These are phyloP conservation scores for Trichoderma simmonsii DNA, from an alignment of 2,329 filamentous ascomycete species.

Conservation along the genomic window DNA sequence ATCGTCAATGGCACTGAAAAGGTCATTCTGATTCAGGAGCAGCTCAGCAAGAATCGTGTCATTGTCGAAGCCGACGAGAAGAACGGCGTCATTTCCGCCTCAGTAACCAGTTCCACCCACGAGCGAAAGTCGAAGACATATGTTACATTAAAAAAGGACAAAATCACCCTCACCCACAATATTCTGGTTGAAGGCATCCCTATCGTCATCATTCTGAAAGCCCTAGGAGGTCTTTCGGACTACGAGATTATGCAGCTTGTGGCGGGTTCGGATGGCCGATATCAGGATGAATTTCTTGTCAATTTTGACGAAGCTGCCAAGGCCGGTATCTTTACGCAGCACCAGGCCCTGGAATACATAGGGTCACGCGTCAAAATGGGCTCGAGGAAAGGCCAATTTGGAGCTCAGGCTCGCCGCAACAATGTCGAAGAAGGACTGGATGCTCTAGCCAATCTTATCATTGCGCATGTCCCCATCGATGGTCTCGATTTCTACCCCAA, in stretches of 20 bases:
- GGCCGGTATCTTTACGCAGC: constrained; percentile 83
- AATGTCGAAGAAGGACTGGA: constrained; percentile 90
- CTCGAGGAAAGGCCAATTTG: constrained; percentile 57
- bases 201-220: constrained; percentile 88
- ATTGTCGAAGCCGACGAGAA: constrained; percentile 92
- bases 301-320: constrained; percentile 93
- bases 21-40: constrained; percentile 96
- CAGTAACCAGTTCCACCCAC: constrained; percentile 95
- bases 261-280: constrained; percentile 78
- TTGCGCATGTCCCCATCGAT: constrained; percentile 89
- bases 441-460: constrained; percentile 85
- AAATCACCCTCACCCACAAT: constrained; percentile 87
- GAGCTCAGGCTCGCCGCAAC: constrained; percentile 63
- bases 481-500: constrained; percentile 96
- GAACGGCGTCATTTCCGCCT: constrained; percentile 91
- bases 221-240: constrained; percentile 89
- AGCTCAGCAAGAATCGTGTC: constrained; percentile 97
- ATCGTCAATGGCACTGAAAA: constrained; percentile 98
- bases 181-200: constrained; percentile 91
- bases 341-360: constrained; percentile 92
- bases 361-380: constrained; percentile 86
- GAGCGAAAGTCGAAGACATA: constrained; percentile 98
- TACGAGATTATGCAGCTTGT: constrained; percentile 92
- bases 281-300: constrained; percentile 91
- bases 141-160: constrained; percentile 89